Evolutionary conservation across 176 grass and related monocot genomes (phyloP).

Genomic region (Triticum monococcum): DNA sequence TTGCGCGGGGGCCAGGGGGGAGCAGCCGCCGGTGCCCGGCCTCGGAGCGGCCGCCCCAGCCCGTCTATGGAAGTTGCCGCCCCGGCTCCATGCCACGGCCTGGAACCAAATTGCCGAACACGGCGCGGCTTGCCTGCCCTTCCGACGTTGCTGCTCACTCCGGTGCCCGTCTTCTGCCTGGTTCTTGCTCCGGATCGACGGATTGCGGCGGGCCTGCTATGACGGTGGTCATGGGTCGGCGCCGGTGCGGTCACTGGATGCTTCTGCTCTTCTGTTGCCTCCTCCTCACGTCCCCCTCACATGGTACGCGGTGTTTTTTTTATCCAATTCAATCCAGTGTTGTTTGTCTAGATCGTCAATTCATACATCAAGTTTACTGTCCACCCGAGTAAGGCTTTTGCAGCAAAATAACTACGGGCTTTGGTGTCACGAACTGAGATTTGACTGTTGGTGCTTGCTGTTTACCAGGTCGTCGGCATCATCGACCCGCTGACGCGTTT

Average conservation of each 20-base stretch:
- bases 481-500: constrained; percentile 43
- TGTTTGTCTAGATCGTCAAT: background rate
- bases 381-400: background rate
- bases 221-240: background rate
- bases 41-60: background rate
- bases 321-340: background rate
- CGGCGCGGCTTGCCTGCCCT: background rate
- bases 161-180: background rate
- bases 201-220: background rate
- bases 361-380: background rate
- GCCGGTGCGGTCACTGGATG: background rate
- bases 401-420: background rate
- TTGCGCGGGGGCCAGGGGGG: constrained; percentile 4
- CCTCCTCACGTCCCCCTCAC: constrained; percentile 47
- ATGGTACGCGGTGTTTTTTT: constrained; percentile 22
- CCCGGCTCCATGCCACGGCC: constrained; percentile 8
- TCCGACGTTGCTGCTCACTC: background rate
- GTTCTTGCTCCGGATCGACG: background rate
- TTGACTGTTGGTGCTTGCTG: constrained; percentile 29
- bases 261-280: constrained; percentile 47
- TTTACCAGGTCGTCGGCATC: constrained; percentile 32
- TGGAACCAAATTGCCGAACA: constrained; percentile 3
- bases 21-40: constrained; percentile 19
- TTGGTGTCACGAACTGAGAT: background rate
- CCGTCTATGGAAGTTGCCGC: constrained; percentile 49